phyloP scores from a whole-genome alignment of 805 yeast species.

The Pichia californica region DNA sequence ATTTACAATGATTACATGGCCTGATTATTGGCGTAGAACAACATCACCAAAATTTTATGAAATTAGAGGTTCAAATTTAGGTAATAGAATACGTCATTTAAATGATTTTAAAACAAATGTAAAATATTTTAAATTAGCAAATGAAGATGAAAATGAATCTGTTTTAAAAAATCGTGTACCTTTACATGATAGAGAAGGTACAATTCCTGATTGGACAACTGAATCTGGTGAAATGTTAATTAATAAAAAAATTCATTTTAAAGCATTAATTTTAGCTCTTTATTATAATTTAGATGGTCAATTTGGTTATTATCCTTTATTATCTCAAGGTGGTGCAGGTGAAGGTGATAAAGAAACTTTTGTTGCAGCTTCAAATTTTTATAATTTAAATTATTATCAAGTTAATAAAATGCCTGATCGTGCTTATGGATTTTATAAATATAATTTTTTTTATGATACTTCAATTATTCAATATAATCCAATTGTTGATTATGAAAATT shows the following conservation, averaged over 20 bases:
- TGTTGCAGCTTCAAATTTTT: constrained; percentile 53
- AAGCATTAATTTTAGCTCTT: constrained; percentile 50
- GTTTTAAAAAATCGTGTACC: constrained; percentile 25
- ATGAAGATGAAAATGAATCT: constrained; percentile 17
- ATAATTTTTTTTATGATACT: constrained; percentile 16
- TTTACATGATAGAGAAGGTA: constrained; percentile 52
- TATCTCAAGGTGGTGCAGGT: constrained; percentile 62
- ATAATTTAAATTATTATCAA: constrained; percentile 43
- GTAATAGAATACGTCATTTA: constrained; percentile 31
- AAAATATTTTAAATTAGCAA: constrained; percentile 14
- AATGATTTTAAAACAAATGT: constrained; percentile 20
- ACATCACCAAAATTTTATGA: constrained; percentile 54
- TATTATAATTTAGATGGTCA: constrained; percentile 68
- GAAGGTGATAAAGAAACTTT: constrained; percentile 78
- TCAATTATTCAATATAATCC: constrained; percentile 29
- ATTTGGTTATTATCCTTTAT: constrained; percentile 48
- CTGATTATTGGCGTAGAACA: constrained; percentile 66
- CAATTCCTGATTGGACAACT: constrained; percentile 53
- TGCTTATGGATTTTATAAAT: constrained; percentile 24
- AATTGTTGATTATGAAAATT: constrained; percentile 15
- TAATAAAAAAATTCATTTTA: constrained; percentile 51
- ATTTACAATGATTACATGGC: constrained; percentile 57
- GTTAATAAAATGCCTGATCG: constrained; percentile 31
- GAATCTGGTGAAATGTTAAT: constrained; percentile 66
- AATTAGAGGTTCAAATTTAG: constrained; percentile 40